These are phyloP conservation scores for Neurospora tetrasperma DNA, from an alignment of 495 filamentous ascomycete genomes.

Conservation along the genomic window DNA sequence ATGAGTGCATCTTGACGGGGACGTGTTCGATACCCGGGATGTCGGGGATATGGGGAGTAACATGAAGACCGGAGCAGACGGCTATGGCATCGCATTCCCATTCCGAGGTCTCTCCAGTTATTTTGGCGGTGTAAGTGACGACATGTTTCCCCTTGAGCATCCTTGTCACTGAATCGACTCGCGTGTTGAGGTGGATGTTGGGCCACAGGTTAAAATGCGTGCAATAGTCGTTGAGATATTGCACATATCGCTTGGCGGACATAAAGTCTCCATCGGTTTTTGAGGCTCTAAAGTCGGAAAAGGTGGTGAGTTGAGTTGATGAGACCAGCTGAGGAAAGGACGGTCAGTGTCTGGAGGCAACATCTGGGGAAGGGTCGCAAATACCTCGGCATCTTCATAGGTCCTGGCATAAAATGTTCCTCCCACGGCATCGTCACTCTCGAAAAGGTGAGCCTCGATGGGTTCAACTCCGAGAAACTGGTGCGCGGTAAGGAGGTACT, in stretches of 20 bases:
- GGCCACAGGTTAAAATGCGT: constrained; percentile 30
- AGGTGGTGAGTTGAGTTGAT: constrained; percentile 31
- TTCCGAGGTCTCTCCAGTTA: constrained; percentile 4
- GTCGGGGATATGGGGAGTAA: constrained; percentile 27
- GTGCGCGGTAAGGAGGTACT: constrained; percentile 30
- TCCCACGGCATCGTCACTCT: constrained; percentile 15
- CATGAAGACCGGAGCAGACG: constrained; percentile 35
- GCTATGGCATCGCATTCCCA: constrained; percentile 33
- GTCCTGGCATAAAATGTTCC: constrained; percentile 24
- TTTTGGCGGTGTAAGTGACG: constrained; percentile 11
- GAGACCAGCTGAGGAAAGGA: constrained; percentile 25
- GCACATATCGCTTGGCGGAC: constrained; percentile 19
- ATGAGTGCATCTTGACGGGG: constrained; percentile 29
- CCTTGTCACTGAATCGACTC: constrained; percentile 17
- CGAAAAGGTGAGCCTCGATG: constrained; percentile 26
- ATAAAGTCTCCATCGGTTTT: constrained; percentile 27
- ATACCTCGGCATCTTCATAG: constrained; percentile 29
- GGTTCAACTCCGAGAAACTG: constrained; percentile 16
- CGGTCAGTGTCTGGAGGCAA: not conserved
- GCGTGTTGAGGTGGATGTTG: constrained; percentile 26
- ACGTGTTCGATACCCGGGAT: constrained; percentile 30
- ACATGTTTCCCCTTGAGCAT: constrained; percentile 16
- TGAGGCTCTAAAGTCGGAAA: constrained; percentile 28
- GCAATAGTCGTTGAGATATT: constrained; percentile 32
- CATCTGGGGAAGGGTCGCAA: not conserved